These are phyloP conservation scores for Fonsecaea monophora DNA, from an alignment of 2,329 filamentous ascomycete genomes.

Conservation along the genomic window DNA sequence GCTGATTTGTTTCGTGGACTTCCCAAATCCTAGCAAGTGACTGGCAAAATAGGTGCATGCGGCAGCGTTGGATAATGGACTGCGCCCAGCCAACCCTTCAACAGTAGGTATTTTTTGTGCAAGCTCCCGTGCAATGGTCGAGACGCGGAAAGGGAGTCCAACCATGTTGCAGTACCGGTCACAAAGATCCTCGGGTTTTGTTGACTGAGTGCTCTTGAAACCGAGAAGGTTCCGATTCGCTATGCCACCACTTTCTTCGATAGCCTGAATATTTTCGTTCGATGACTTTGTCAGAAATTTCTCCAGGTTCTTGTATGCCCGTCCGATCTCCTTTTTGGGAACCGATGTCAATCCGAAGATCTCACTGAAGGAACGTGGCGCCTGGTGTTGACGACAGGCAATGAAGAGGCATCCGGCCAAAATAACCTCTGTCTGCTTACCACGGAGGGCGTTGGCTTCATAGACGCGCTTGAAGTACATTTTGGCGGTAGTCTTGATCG, in stretches of 20 bases:
- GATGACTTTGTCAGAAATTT: constrained; percentile 74
- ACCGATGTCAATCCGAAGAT: constrained; percentile 93
- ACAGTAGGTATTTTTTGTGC: constrained; percentile 78
- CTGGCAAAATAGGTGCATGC: constrained; percentile 97
- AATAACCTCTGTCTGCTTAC: constrained; percentile 90
- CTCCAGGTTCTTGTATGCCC: constrained; percentile 92
- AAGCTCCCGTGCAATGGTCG: constrained; percentile 79
- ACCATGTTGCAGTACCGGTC: constrained; percentile 88
- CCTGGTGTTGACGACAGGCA: constrained; percentile 86
- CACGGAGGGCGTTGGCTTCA: constrained; percentile 91
- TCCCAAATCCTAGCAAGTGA: constrained; percentile 79
- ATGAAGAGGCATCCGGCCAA: constrained; percentile 98
- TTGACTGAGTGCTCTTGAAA: constrained; percentile 77
- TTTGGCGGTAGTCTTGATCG: constrained; percentile 87
- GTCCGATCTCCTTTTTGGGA: constrained; percentile 94
- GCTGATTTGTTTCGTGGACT: constrained; percentile 85
- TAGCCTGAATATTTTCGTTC: constrained; percentile 60
- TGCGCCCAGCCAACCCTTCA: constrained; percentile 86
- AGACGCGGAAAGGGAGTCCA: constrained; percentile 74
- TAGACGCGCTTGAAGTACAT: constrained; percentile 94
- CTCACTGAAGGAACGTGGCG: constrained; percentile 90
- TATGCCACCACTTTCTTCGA: constrained; percentile 63
- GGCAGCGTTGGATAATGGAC: constrained; percentile 89
- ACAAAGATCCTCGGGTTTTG: constrained; percentile 82
- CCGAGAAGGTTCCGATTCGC: constrained; percentile 57